A percentile compares a stretch with the other conserved stretches of the same genome.
Evolutionary conservation across 1,284 basidiomycete genomes (phyloP).

Genomic region (Austropuccinia psidii): DNA sequence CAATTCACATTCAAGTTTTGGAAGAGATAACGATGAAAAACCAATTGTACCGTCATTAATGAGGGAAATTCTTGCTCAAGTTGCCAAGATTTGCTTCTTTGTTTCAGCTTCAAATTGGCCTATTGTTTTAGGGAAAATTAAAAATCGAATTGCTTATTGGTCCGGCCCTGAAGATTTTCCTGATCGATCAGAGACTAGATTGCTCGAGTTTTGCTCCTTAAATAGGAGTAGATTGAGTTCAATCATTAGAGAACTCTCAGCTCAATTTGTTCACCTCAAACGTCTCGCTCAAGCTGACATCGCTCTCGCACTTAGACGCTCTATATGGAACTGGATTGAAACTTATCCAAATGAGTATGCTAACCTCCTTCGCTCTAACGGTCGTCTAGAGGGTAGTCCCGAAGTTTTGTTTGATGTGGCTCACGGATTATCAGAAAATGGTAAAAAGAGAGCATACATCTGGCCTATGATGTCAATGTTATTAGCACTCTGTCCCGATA

Average conservation of each 20-base stretch:
- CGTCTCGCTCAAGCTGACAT: constrained; percentile 65
- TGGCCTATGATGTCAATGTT: constrained; percentile 77
- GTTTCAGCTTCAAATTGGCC: constrained; percentile 85
- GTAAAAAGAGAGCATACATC: constrained; percentile 55
- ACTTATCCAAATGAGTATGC: constrained; percentile 72
- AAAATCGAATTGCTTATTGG: constrained; percentile 64
- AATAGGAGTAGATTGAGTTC: constrained; percentile 60
- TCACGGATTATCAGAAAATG: constrained; percentile 45
- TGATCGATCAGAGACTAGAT: constrained; percentile 64
- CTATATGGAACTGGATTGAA: constrained; percentile 88
- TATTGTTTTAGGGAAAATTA: constrained; percentile 66
- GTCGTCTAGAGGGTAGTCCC: constrained; percentile 45
- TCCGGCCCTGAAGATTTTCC: constrained; percentile 49
- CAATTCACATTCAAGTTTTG: background rate
- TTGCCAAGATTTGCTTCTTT: constrained; percentile 72
- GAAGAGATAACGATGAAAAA: constrained; percentile 17
- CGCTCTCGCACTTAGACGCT: constrained; percentile 65
- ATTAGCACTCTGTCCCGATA: constrained; percentile 68
- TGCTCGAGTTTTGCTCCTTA: constrained; percentile 64
- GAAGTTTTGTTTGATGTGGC: constrained; percentile 47
- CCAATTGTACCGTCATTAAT: constrained; percentile 35
- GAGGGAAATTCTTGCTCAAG: constrained; percentile 48
- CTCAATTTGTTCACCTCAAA: constrained; percentile 74
- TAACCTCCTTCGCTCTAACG: constrained; percentile 55
- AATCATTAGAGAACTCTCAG: constrained; percentile 64